Evolutionary conservation across 2,329 filamentous ascomycete species (phyloP).

Genomic region (Arthrobotrys conoides): DNA sequence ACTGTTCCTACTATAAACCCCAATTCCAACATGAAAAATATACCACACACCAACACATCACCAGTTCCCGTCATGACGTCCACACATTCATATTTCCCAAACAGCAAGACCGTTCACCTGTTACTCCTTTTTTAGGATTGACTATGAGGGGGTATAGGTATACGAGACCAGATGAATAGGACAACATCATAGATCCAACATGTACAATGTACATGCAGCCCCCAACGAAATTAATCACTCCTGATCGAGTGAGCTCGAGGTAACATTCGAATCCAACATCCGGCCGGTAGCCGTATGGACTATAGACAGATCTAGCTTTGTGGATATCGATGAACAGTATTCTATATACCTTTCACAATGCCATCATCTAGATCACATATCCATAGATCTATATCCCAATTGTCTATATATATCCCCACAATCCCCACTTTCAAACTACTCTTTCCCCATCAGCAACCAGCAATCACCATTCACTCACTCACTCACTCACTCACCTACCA

Average conservation of each 20-base stretch:
- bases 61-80: no score
- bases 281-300: not conserved
- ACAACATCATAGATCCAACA: conserved; percentile 22
- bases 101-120: not conserved
- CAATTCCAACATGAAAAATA: conserved; percentile 8
- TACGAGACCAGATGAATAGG: not conserved
- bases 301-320: no score
- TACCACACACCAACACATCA: conserved; percentile 44
- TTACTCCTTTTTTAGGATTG: no score
- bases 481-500: conserved; percentile 30
- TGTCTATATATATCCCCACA: conserved; percentile 44
- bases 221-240: not conserved
- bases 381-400: no score
- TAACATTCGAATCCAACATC: not conserved
- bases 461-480: conserved; percentile 27
- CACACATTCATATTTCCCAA: not conserved
- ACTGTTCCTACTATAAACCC: not conserved
- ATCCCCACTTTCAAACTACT: not conserved
- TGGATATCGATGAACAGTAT: no score
- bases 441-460: conserved; percentile 36
- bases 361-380: no score
- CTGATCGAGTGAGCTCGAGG: not conserved
- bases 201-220: not conserved
- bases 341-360: no score
- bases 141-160: not conserved